phyloP scores from a whole-genome alignment of 2,329 filamentous ascomycete genomes.

The Ophiostoma perfectum region DNA sequence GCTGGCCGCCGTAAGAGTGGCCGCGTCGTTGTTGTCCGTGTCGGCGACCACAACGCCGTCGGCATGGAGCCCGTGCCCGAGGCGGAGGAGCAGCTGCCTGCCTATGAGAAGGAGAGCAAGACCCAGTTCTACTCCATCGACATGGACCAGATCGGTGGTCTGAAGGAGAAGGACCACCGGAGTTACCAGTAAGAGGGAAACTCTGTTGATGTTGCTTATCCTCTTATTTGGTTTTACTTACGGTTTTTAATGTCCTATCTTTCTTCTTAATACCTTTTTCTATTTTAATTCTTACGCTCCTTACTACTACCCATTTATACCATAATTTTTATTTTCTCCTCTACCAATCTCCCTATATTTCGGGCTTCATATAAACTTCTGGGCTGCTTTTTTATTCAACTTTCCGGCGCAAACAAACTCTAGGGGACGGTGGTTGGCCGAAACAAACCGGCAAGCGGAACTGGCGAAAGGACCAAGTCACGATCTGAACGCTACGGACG shows the following conservation, averaged over 20 bases:
- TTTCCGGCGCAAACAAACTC: slow-evolving; percentile 17
- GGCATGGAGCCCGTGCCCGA: slow-evolving; percentile 85
- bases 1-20: slow-evolving; percentile 75
- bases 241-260: slow-evolving; percentile 14
- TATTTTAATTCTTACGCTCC: slow-evolving; percentile 18
- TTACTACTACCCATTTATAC: slow-evolving; percentile 14
- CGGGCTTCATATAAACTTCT: not conserved
- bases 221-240: slow-evolving; percentile 15
- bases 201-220: slow-evolving; percentile 13
- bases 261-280: slow-evolving; percentile 5
- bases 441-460: not conserved
- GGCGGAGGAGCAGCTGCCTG: slow-evolving; percentile 72
- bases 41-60: slow-evolving; percentile 73
- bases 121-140: slow-evolving; percentile 88
- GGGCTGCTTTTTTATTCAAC: slow-evolving; percentile 12
- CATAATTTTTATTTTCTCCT: not conserved
- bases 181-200: slow-evolving; percentile 32
- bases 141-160: slow-evolving; percentile 85
- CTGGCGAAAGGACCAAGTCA: not conserved
- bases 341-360: not conserved
- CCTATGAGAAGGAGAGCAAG: slow-evolving; percentile 77
- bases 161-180: slow-evolving; percentile 75
- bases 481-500: not conserved
- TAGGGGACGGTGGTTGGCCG: not conserved
- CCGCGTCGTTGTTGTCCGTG: slow-evolving; percentile 82